Evolutionary conservation across 352 stramenopile genomes (phyloP), one percentile per base, ranked within the genome.

Genomic region (Lagenidium giganteum): DNA sequence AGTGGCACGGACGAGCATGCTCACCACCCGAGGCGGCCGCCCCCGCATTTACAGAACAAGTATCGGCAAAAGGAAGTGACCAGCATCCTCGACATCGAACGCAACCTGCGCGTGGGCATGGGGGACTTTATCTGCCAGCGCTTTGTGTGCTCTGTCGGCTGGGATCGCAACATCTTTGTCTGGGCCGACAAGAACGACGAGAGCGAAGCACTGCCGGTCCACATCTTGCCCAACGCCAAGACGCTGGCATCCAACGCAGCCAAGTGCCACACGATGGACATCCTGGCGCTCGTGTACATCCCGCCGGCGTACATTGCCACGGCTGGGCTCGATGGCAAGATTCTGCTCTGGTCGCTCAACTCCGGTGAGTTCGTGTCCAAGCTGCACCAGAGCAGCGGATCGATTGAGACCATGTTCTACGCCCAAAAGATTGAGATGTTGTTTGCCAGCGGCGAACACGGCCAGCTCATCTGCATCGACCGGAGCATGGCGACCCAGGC

Each of bases 161-260:
- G 83, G 83, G 83, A 93, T 45, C 71, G 75, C n/a, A 64, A 65
- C 17, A 57, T 95, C 13, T 92, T 85, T 37, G 58, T 93, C 4
- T 95, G 80, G 79, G 79, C 72, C 16, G 83, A 95, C 60, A 87
- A 87, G 51, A 84, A 82, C 41, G 77, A 86, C 26, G 78, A 87
- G 22, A 79, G 68, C 22, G 75, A 85, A 35, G 70, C 72, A 29
- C 46, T 83, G 1, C 77, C 77, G 11, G 54, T 83, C 7, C 73
- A 83, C 34, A 21, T 83, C 3, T 43, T 90, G 16, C 76, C 76
- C 3, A 63, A 61, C 20, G 43, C 25, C 51, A 53, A 40, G 36
- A 71, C 32, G 27, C 52, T 48, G 28, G 51, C 20, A 21, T 47
- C 61, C 8, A 70, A 54, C 14, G 42, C 54, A 9, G 45, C 39